Evolutionary conservation across 75 land plant species (phyloP).

Genomic region (Azolla pinnata): DNA sequence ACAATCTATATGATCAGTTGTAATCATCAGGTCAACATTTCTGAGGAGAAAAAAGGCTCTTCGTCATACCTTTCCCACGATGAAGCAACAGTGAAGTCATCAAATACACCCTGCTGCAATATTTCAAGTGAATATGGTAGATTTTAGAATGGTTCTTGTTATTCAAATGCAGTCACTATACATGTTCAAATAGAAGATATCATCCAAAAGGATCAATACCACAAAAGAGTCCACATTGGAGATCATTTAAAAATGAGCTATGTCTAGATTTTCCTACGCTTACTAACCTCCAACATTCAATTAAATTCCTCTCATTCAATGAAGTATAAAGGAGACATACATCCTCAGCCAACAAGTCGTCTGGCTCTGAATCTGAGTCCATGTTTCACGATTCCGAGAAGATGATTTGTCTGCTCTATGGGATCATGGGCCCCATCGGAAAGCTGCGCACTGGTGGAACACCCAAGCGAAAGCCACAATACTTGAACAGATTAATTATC

Average conservation of each 20-base stretch:
- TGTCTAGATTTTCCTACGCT: neutral
- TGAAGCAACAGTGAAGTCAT: constrained; percentile 95
- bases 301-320: neutral
- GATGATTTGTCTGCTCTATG: too few relatives aligned
- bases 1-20: neutral
- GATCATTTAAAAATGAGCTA: neutral
- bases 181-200: neutral
- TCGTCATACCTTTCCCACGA: constrained; percentile 89
- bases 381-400: too few relatives aligned
- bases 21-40: neutral
- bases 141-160: neutral
- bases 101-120: constrained; percentile 75
- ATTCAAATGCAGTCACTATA: neutral
- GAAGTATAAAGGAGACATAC: neutral
- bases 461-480: too few relatives aligned
- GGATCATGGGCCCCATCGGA: too few relatives aligned
- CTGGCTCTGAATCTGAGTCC: constrained; percentile 3
- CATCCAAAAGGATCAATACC: neutral
- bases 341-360: neutral
- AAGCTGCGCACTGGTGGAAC: too few relatives aligned
- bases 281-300: neutral
- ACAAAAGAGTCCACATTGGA: neutral
- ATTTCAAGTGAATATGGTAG: neutral
- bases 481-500: too few relatives aligned
- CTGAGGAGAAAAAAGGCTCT: neutral